These are phyloP conservation scores for Lactarius psammicola DNA, from an alignment of 768 basidiomycete genomes.

Conservation along the genomic window DNA sequence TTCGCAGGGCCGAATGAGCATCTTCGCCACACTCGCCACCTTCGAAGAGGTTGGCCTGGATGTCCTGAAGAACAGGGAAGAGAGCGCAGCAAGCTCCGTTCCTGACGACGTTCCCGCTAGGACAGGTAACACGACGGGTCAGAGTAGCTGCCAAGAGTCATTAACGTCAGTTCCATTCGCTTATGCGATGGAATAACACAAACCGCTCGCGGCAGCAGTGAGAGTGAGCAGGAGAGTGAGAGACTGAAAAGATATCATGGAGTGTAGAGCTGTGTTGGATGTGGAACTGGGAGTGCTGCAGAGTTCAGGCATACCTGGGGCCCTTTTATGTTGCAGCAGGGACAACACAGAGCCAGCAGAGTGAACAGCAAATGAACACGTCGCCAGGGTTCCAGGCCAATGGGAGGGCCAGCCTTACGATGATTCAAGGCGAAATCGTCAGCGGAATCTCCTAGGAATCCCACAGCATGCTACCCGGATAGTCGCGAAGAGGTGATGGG, in stretches of 20 bases:
- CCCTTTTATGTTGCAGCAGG: not conserved
- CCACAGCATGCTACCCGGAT: not conserved
- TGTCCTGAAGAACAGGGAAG: slow-evolving; percentile 31
- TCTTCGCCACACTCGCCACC: slow-evolving; percentile 36
- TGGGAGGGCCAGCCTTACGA: not conserved
- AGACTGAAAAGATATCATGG: slow-evolving; percentile 31
- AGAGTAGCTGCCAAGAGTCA: not conserved
- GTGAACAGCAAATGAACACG: not conserved
- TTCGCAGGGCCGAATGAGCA: slow-evolving; percentile 34
- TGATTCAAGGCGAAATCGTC: too few relatives aligned
- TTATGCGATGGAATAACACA: not conserved
- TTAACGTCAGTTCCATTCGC: not conserved
- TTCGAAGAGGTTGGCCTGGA: slow-evolving; percentile 35
- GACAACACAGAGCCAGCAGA: not conserved
- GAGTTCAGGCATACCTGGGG: not conserved
- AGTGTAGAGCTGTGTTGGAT: not conserved
- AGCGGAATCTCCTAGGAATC: not conserved
- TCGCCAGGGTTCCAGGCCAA: not conserved
- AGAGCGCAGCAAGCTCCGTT: not conserved
- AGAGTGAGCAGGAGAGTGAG: slow-evolving; percentile 27
- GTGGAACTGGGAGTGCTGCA: not conserved
- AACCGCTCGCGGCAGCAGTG: slow-evolving; percentile 21
- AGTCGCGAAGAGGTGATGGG: not conserved
- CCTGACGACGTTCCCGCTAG: not conserved
- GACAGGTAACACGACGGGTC: not conserved